Conservation (phyloP, 2,329 filamentous ascomycete species). For the Curvularia lunata region DNA sequence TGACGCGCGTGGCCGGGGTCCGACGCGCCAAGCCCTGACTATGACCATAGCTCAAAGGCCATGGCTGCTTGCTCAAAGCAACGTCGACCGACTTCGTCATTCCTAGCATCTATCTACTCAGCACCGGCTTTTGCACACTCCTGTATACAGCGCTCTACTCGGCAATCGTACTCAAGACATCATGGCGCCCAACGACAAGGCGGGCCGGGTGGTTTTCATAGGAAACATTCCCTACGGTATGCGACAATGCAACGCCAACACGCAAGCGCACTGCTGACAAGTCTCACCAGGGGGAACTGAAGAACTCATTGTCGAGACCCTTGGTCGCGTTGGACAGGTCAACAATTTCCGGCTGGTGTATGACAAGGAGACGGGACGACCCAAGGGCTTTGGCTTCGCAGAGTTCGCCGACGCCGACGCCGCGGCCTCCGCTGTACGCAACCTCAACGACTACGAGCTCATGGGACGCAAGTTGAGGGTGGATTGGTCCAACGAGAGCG, state of each 20-base stretch:
- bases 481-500: slow-evolving; percentile 93
- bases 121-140: not conserved
- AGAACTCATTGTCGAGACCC: slow-evolving; percentile 93
- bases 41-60: slow-evolving; percentile 7
- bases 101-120: not conserved
- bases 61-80: slow-evolving; percentile 14
- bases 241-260: slow-evolving; percentile 22
- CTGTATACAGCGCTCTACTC: not conserved
- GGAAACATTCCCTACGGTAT: slow-evolving; percentile 84
- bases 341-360: slow-evolving; percentile 92
- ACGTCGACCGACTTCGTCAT: not conserved
- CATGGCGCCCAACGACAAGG: slow-evolving; percentile 64
- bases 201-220: slow-evolving; percentile 80
- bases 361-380: slow-evolving; percentile 91
- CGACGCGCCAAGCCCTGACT: slow-evolving; percentile 16
- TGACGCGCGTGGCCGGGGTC: slow-evolving; percentile 7
- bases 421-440: slow-evolving; percentile 91
- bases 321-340: slow-evolving; percentile 87
- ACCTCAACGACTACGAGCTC: slow-evolving; percentile 93
- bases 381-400: slow-evolving; percentile 96
- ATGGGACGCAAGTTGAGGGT: slow-evolving; percentile 94
- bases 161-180: not conserved
- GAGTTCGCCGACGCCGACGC: slow-evolving; percentile 93
- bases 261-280: slow-evolving; percentile 19
- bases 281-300: slow-evolving; percentile 78